Base-by-base conservation (phyloP, 306 rosid genomes). In the Ormosia semicastrata region DNA sequence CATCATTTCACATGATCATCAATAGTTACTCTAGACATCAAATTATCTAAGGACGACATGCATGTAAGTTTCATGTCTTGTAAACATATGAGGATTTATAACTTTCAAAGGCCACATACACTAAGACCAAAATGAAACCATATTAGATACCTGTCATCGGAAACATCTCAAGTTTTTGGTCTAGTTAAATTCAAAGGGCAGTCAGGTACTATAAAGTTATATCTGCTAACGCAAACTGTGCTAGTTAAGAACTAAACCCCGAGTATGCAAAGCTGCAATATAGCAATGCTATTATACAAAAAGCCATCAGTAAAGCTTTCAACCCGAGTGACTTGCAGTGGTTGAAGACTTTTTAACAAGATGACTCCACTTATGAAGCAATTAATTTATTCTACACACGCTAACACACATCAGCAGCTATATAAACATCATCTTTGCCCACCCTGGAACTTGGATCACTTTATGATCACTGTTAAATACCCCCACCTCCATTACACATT, bases 1-100 rank as follows among this genome's bases (percentile, higher is more conserved):
- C 59, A 67, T 67, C 63, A 79, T 64, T 44, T 73, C 59, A 74
- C 78, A 72, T 34, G 29, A 72, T 70, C 66, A 52, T 53, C 72
- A 65, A 30, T 54, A 44, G 44, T 76, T 46, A 74, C 56, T 69
- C 30, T 3, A 67, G 12, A 54, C 7, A 82, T 64, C 68, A 69
- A 78, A 66, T 73, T 74, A 73, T 66, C 40, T 15, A 44, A 65
- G 32, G 73, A 73, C 10, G 52, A 75, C 58, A 13, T 11, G 37
- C 40, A 34, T 37, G 64, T 33, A 68, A 82, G 56, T 39, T 68
- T 36, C 71, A 71, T 71, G 8, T 63, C n/a, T n/a, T n/a, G 59
- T 12, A 32, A 53, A 39, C 37, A 44, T 36, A 34, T 24, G 4
- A 24, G 34, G 54, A 60, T 33, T 29, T 29, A 36, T 34, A 17